phyloP scores from a whole-genome alignment of 177 flowering plant species.

The Vitis hybrid region DNA sequence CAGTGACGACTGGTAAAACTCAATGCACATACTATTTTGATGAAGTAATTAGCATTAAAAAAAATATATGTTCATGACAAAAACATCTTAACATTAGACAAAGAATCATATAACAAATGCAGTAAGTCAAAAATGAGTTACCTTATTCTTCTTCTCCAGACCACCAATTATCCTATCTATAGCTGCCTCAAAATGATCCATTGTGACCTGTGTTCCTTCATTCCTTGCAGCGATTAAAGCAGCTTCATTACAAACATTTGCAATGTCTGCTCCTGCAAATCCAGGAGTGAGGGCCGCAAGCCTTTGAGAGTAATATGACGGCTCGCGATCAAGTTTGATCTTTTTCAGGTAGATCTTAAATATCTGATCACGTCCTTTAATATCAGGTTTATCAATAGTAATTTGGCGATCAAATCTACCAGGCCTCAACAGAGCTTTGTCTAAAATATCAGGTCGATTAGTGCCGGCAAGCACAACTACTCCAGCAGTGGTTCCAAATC shows the following conservation, averaged over 20 bases:
- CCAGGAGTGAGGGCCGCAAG: conserved; percentile 94
- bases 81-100: neutral
- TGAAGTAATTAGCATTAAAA: neutral
- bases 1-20: neutral
- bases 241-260: conserved; percentile 90
- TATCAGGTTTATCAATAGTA: conserved; percentile 84
- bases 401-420: conserved; percentile 96
- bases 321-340: conserved; percentile 76
- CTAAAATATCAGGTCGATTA: conserved; percentile 89
- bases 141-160: conserved; percentile 89
- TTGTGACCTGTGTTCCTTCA: conserved; percentile 48
- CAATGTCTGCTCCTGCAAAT: conserved; percentile 95
- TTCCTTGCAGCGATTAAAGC: conserved; percentile 79
- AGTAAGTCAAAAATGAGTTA: conserved; percentile 14
- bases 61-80: neutral
- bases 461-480: conserved; percentile 97
- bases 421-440: conserved; percentile 89
- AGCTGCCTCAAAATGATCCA: conserved; percentile 86
- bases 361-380: conserved; percentile 89
- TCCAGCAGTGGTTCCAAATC: conserved; percentile 88
- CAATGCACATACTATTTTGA: neutral
- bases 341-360: conserved; percentile 70
- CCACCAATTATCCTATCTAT: conserved; percentile 88
- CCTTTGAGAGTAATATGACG: conserved; percentile 75
- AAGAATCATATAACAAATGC: neutral